These are phyloP conservation scores for Metschnikowia bowlesiae DNA, from an alignment of 805 yeast genomes.

Conservation along the genomic window DNA sequence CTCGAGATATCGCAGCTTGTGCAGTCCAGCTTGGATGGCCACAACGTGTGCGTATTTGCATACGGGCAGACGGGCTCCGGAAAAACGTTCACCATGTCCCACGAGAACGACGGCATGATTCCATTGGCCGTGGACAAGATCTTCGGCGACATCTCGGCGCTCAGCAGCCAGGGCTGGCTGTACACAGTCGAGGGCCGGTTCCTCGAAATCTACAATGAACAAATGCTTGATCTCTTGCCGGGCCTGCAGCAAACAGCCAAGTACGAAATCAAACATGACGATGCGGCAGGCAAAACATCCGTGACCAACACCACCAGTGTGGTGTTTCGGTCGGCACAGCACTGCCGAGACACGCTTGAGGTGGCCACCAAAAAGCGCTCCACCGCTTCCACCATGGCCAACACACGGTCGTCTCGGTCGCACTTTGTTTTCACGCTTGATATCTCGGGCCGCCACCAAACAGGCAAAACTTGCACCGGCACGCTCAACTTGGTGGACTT, in stretches of 20 bases:
- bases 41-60: slow-evolving; percentile 88
- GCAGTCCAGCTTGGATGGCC: slow-evolving; percentile 68
- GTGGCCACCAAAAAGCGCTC: slow-evolving; percentile 60
- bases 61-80: slow-evolving; percentile 96
- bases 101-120: slow-evolving; percentile 68
- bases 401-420: slow-evolving; percentile 85
- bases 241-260: slow-evolving; percentile 25
- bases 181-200: slow-evolving; percentile 68
- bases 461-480: slow-evolving; percentile 35
- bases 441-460: slow-evolving; percentile 49
- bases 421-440: slow-evolving; percentile 75
- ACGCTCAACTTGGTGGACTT: slow-evolving; percentile 77
- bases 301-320: slow-evolving; percentile 57
- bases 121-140: slow-evolving; percentile 71
- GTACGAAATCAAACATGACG: slow-evolving; percentile 72
- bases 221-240: slow-evolving; percentile 62
- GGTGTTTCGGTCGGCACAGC: slow-evolving; percentile 41
- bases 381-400: slow-evolving; percentile 77
- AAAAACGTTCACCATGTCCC: slow-evolving; percentile 87
- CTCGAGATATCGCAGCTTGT: slow-evolving; percentile 82
- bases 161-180: slow-evolving; percentile 57
- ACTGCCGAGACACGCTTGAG: slow-evolving; percentile 47
- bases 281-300: slow-evolving; percentile 46
- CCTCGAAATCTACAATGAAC: slow-evolving; percentile 86
- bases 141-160: slow-evolving; percentile 48